These are phyloP conservation scores for Puccinia hordei DNA, from an alignment of 1,284 basidiomycete species.

Conservation along the genomic window DNA sequence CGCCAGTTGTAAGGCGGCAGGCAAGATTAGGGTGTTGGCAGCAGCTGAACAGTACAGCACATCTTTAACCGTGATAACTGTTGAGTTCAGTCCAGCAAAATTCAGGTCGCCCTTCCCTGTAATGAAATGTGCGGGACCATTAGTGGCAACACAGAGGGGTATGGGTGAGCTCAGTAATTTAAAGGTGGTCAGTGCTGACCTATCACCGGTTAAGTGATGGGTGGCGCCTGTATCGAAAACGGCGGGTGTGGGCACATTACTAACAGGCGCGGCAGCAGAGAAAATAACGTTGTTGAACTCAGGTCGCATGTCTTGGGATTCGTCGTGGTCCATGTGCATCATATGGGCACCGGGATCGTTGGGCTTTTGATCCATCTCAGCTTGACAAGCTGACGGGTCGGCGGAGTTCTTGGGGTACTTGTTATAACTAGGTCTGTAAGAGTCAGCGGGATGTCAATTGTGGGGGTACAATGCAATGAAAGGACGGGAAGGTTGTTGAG, in stretches of 20 bases:
- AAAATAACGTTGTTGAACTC: no score
- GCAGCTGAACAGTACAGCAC: background rate
- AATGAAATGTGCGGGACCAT: background rate
- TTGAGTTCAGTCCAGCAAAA: background rate
- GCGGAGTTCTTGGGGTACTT: no score
- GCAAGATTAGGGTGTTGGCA: background rate
- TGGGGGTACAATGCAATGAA: no score
- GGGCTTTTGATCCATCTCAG: no score
- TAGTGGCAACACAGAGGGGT: background rate
- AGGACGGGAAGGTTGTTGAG: no score
- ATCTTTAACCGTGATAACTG: background rate
- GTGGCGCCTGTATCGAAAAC: conserved; percentile 29
- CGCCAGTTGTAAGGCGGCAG: background rate
- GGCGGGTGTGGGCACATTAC: background rate
- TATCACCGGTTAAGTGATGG: background rate
- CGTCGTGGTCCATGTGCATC: no score
- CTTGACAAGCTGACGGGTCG: no score
- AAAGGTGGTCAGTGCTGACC: no score
- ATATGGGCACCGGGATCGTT: no score
- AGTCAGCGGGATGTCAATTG: no score
- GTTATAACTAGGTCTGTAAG: no score
- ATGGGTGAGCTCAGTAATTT: background rate
- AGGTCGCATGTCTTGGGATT: no score
- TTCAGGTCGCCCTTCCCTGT: background rate
- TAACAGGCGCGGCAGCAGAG: background rate